These are phyloP conservation scores for Gaultheria prostrata DNA, from an alignment of 148 eudicot genomes.

Conservation along the genomic window DNA sequence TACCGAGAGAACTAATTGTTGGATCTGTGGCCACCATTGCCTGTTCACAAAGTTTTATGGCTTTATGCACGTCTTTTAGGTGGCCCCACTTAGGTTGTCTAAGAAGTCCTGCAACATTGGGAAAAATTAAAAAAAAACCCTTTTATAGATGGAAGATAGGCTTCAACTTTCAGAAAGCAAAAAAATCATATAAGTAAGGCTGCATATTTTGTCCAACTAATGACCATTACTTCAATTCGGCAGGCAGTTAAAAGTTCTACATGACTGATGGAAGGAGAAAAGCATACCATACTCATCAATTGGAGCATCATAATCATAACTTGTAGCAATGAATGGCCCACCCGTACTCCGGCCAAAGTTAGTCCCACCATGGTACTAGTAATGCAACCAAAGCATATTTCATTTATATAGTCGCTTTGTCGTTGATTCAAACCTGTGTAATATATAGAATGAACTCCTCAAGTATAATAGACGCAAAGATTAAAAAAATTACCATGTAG, in stretches of 20 bases:
- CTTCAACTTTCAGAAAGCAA: not conserved
- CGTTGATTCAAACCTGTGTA: not conserved
- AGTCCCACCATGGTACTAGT: constrained; percentile 97
- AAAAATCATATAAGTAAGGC: not conserved
- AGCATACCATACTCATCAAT: constrained; percentile 88
- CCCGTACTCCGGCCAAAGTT: constrained; percentile 83
- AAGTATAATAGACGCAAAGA: not conserved
- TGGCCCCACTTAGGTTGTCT: constrained; percentile 97
- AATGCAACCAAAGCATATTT: constrained; percentile 15
- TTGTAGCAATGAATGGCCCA: constrained; percentile 85
- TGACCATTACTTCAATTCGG: not conserved
- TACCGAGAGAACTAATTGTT: constrained; percentile 52
- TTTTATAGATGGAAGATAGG: not conserved
- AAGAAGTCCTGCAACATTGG: constrained; percentile 42
- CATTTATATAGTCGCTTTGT: not conserved
- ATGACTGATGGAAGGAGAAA: constrained; percentile 11
- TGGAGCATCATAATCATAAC: constrained; percentile 98
- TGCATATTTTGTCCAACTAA: not conserved
- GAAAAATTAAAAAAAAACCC: not conserved
- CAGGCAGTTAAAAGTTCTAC: constrained; percentile 7
- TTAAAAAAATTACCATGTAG: constrained; percentile 62
- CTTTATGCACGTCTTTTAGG: constrained; percentile 78
- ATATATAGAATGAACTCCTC: not conserved
- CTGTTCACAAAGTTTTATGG: constrained; percentile 87
- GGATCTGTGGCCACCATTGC: constrained; percentile 93